Base-by-base conservation (phyloP, 345 rosid genomes). In the Pugionium cornutum region DNA sequence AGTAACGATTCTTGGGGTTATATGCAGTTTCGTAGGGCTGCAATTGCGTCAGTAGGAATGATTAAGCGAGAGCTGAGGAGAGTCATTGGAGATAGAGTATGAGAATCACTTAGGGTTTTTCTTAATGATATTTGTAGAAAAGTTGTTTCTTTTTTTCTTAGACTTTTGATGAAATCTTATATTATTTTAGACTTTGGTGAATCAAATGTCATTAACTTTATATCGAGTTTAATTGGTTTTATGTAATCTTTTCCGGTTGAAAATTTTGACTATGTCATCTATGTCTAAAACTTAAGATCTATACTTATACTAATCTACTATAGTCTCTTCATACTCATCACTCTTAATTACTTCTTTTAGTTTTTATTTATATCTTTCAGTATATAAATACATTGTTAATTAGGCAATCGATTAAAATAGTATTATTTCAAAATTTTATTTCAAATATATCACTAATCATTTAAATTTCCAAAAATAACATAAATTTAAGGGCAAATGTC, bases 11-110 rank as follows among this genome's bases (percentile, higher is more conserved):
- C 29, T 36, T 67, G 11, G 53, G 51, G 46, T 74, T 61, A 43
- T 18, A 34, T 41, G 59, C 82, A 84, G 98, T 84, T 89, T 61
- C 83, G 82, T 28, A 89, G 95, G 32, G 69, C 75, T 36, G 92
- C 92, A 32, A 69, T 72, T 46, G 80, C 90, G 32, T 78, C 95
- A 0, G 89, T 66, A 31, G 84, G 83, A 74, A 86, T 84, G 85
- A 84, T 86, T 53, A 72, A 78, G 71, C 70, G 85, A 80, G 84
- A 85, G 67, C 82, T 89, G 10, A 33, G 79, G 82, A 85, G 81
- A 77, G 78, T 77, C 58, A 68, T 83, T 34, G 76, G 79, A 6
- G 86, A 63, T 18, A 18, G 76, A 67, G 71, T 5, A 31, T 46
- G 52, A 51, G 41, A 48, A 37, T 37, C 34, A 30, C 64, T 30